Percentiles rank a stretch among this genome's conserved stretches.
phyloP scores from a whole-genome alignment of 1,139 yeast species.

The Magnusiomyces ingens region DNA sequence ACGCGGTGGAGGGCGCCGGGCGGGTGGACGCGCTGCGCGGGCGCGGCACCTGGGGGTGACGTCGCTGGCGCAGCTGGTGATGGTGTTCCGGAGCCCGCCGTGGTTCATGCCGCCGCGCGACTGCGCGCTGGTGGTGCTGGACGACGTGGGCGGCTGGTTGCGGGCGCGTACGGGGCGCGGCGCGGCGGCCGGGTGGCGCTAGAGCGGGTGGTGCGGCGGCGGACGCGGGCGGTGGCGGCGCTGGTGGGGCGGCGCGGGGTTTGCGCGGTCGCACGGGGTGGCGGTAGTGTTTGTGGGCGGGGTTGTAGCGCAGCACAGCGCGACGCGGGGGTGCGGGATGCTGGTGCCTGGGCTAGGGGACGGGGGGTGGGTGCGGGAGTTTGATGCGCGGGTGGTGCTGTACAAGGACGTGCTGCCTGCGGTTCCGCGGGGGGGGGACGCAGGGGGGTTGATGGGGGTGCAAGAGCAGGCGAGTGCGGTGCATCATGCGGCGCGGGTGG shows the following conservation, averaged over 20 bases:
- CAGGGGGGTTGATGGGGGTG: not conserved
- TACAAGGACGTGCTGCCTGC: conserved; percentile 1
- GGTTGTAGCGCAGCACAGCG: not conserved
- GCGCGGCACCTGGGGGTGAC: not conserved
- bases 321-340: not conserved
- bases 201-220: not conserved
- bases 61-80: not conserved
- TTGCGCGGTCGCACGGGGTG: not conserved
- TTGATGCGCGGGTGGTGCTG: not conserved
- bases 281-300: not conserved
- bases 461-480: not conserved
- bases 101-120: not conserved
- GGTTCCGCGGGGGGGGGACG: not conserved
- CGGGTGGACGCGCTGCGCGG: not conserved
- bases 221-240: not conserved
- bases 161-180: not conserved
- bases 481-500: not conserved
- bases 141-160: not conserved
- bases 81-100: not conserved
- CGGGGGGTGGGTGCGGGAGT: not conserved
- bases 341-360: conserved; percentile 1
- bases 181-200: not conserved
- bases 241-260: not conserved
- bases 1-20: not conserved
- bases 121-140: not conserved